These are phyloP conservation scores for Pseudevernia furfuracea DNA, from an alignment of 495 filamentous ascomycete genomes.

Conservation along the genomic window DNA sequence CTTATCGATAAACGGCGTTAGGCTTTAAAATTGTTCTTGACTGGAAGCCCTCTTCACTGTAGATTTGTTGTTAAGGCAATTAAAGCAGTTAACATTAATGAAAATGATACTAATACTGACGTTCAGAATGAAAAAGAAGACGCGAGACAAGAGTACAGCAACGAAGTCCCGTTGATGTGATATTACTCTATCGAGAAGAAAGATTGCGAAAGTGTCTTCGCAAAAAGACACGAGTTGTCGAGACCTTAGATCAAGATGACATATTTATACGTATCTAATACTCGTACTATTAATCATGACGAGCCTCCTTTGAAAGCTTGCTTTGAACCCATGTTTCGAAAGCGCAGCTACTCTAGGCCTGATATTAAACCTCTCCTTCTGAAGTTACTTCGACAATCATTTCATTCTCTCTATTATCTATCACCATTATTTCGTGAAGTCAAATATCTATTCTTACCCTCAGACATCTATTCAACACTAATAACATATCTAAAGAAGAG, in stretches of 20 bases:
- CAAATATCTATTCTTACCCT: neutral
- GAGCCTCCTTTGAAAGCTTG: no score
- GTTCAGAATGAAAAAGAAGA: neutral
- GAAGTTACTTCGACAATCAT: neutral
- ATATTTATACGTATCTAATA: no score
- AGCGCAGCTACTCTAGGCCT: neutral
- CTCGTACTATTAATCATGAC: no score
- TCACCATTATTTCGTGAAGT: neutral
- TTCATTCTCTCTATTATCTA: neutral
- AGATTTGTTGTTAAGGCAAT: no score
- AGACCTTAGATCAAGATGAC: no score
- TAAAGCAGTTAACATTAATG: no score
- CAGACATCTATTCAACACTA: neutral
- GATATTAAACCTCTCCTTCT: no score
- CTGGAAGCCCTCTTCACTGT: no score
- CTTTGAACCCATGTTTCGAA: neutral
- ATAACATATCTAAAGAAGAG: conserved; percentile 53
- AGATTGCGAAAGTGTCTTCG: neutral
- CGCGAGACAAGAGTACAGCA: neutral
- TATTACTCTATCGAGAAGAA: neutral
- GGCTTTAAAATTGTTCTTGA: neutral
- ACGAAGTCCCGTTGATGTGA: neutral
- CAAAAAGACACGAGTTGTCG: no score
- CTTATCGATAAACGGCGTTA: conserved; percentile 14
- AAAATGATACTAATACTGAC: neutral